Conservation (phyloP, 306 rosid species). For the Neltuma alba region DNA sequence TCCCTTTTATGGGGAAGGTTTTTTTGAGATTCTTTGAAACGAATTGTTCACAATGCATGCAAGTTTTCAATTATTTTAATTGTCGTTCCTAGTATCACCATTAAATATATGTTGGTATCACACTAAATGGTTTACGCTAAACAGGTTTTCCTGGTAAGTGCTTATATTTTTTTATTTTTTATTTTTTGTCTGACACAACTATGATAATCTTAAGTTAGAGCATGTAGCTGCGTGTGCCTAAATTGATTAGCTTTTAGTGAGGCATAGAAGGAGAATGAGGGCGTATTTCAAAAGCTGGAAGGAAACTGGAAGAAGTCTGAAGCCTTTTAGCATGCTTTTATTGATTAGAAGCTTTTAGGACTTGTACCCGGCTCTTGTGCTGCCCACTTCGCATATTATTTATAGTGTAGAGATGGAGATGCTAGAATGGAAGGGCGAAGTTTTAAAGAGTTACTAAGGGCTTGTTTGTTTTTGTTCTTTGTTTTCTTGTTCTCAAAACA, state of each 20-base stretch:
- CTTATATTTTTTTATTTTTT: too few species aligned
- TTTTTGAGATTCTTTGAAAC: constrained; percentile 1
- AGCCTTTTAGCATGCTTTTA: background rate
- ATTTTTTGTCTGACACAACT: background rate
- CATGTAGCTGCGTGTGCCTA: background rate
- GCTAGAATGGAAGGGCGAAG: background rate
- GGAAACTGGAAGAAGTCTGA: background rate
- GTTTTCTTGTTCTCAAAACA: too few species aligned
- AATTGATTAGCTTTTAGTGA: background rate
- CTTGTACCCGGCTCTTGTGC: background rate
- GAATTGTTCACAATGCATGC: background rate
- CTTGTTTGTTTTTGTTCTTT: too few species aligned
- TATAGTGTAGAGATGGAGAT: background rate
- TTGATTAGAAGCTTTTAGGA: background rate
- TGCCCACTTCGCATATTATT: background rate
- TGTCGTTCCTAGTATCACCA: background rate
- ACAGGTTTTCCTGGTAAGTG: background rate
- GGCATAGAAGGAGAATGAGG: background rate
- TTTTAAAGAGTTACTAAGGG: background rate
- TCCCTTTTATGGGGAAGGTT: background rate
- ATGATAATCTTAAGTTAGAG: background rate
- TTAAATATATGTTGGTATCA: background rate
- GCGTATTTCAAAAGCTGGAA: background rate
- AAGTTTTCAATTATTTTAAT: too few species aligned
- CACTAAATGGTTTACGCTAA: background rate